Evolutionary conservation across 805 yeast genomes (phyloP).

Genomic region (Komagataella kurtzmanii): DNA sequence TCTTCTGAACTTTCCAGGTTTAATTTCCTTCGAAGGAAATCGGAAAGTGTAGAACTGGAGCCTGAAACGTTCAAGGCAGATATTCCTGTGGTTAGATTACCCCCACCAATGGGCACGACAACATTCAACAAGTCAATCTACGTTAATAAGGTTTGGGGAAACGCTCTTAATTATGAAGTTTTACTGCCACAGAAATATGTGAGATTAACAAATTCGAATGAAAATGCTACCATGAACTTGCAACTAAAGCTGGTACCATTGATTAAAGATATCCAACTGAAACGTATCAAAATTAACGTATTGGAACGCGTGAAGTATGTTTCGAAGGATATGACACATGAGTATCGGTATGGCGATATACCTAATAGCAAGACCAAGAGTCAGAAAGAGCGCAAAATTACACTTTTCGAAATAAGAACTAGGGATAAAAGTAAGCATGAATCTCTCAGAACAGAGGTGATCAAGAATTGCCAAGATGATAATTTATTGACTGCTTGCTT

Average conservation of each 20-base stretch:
- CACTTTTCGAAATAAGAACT: constrained; percentile 54
- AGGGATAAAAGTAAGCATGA: constrained; percentile 23
- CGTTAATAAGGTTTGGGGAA: constrained; percentile 66
- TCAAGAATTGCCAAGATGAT: constrained; percentile 41
- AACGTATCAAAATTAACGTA: constrained; percentile 51
- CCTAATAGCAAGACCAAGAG: constrained; percentile 16
- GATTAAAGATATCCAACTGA: constrained; percentile 45
- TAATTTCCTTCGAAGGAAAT: not conserved
- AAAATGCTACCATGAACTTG: constrained; percentile 27
- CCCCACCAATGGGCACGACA: constrained; percentile 43
- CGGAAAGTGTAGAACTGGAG: not conserved
- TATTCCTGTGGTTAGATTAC: constrained; percentile 38
- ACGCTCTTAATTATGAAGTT: constrained; percentile 55
- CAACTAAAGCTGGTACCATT: constrained; percentile 57
- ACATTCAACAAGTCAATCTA: constrained; percentile 61
- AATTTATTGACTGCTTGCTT: constrained; percentile 48
- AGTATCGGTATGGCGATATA: constrained; percentile 34
- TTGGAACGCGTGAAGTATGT: constrained; percentile 54
- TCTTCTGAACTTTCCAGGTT: not conserved
- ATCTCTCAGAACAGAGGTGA: constrained; percentile 44
- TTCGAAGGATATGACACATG: constrained; percentile 38
- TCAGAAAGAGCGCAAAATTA: constrained; percentile 33
- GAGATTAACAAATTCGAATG: constrained; percentile 35
- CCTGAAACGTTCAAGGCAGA: constrained; percentile 15
- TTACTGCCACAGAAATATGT: constrained; percentile 61